Evolutionary conservation across 345 rosid species (phyloP).

Genomic region (Rhizophora apiculata): DNA sequence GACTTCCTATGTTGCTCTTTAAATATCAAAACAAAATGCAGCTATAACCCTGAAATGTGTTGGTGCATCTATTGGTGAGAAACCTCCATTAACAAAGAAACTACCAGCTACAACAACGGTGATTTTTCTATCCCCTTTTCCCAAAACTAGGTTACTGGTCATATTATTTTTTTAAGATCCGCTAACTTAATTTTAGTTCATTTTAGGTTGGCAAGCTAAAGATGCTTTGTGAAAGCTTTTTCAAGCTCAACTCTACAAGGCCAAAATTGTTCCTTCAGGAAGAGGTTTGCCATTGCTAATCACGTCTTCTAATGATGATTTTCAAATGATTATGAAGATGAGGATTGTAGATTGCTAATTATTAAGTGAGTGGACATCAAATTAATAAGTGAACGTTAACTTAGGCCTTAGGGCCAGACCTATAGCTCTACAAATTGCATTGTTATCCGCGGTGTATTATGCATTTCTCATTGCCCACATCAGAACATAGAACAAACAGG

Average conservation of each 20-base stretch:
- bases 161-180: neutral
- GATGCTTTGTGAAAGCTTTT: slow-evolving; percentile 71
- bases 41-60: slow-evolving; percentile 78
- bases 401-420: neutral
- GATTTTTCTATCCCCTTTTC: slow-evolving; percentile 19
- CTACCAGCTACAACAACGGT: slow-evolving; percentile 85
- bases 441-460: too few species aligned
- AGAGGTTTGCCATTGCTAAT: slow-evolving; percentile 42
- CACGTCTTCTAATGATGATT: neutral
- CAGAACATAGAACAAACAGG: too few species aligned
- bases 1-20: neutral
- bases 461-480: too few species aligned
- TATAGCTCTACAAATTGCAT: neutral
- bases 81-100: slow-evolving; percentile 63
- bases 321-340: neutral
- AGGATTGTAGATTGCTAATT: neutral
- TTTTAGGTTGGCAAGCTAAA: slow-evolving; percentile 81
- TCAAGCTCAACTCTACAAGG: slow-evolving; percentile 58
- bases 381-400: too few species aligned
- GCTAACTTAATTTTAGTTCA: neutral
- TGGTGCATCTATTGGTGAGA: slow-evolving; percentile 86
- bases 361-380: neutral
- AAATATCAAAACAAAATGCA: slow-evolving; percentile 35
- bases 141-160: neutral
- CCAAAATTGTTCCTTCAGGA: slow-evolving; percentile 63